These are phyloP conservation scores for Phytopythium montanum DNA, from an alignment of 352 stramenopile genomes.

Conservation along the genomic window DNA sequence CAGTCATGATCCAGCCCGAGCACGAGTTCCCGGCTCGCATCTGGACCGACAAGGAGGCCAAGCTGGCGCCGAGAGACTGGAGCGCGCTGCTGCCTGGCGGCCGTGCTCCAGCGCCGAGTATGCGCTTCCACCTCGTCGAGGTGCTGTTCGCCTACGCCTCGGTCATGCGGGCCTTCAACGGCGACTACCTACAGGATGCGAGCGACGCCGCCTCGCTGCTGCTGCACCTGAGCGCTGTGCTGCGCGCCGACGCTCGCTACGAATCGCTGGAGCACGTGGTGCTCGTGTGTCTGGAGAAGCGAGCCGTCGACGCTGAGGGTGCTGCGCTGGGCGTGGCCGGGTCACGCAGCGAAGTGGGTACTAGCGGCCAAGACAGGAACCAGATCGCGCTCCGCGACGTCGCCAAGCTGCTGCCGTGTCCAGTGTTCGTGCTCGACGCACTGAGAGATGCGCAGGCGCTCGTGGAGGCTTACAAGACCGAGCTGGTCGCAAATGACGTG, in stretches of 20 bases:
- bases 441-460: slow-evolving; percentile 46
- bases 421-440: slow-evolving; percentile 65
- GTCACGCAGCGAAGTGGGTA: not conserved
- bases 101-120: slow-evolving; percentile 27
- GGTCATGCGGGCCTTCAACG: slow-evolving; percentile 74
- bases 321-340: not conserved
- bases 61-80: slow-evolving; percentile 34
- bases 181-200: slow-evolving; percentile 62
- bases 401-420: slow-evolving; percentile 25
- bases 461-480: slow-evolving; percentile 27
- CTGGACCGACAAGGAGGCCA: slow-evolving; percentile 37
- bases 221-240: slow-evolving; percentile 44
- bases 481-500: slow-evolving; percentile 12
- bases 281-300: slow-evolving; percentile 32
- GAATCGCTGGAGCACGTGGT: slow-evolving; percentile 44
- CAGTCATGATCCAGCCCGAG: slow-evolving; percentile 26
- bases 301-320: slow-evolving; percentile 9
- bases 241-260: slow-evolving; percentile 44
- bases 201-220: slow-evolving; percentile 40
- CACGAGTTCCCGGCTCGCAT: slow-evolving; percentile 38
- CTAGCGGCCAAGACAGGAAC: slow-evolving; percentile 13
- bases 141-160: slow-evolving; percentile 65
- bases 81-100: slow-evolving; percentile 22
- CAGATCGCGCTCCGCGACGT: slow-evolving; percentile 39
- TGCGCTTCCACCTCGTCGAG: slow-evolving; percentile 65